Evolutionary conservation across 2,329 filamentous ascomycete genomes (phyloP).

Genomic region (Lachnellula suecica): DNA sequence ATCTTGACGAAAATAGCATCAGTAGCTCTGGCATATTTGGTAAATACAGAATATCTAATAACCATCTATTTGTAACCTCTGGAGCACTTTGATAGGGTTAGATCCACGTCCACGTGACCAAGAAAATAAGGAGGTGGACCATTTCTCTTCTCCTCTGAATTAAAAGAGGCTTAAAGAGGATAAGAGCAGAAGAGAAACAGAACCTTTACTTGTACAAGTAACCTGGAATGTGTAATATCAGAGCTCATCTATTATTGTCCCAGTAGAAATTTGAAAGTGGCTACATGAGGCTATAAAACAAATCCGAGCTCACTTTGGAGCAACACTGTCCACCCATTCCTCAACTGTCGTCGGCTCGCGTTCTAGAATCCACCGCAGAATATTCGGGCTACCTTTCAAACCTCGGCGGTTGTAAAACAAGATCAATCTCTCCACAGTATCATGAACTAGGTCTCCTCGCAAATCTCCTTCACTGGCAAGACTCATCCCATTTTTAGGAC

Average conservation of each 20-base stretch:
- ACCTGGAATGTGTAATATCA: too few relatives aligned
- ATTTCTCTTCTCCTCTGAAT: too few relatives aligned
- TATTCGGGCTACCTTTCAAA: background rate
- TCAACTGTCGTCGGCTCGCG: background rate
- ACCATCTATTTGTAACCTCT: too few relatives aligned
- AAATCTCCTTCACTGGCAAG: background rate
- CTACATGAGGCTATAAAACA: background rate
- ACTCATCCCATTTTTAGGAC: background rate
- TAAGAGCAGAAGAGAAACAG: too few relatives aligned
- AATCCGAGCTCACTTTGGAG: background rate
- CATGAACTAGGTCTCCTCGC: background rate
- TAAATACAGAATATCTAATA: too few relatives aligned
- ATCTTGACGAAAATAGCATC: too few relatives aligned
- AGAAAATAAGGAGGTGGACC: too few relatives aligned
- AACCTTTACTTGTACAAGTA: too few relatives aligned
- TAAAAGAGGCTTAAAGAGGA: too few relatives aligned
- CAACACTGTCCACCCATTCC: background rate
- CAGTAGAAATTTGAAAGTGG: background rate
- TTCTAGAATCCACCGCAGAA: background rate
- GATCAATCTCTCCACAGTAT: background rate
- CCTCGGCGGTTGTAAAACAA: background rate
- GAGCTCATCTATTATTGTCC: background rate
- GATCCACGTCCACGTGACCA: too few relatives aligned
- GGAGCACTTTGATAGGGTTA: too few relatives aligned
- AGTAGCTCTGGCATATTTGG: too few relatives aligned